phyloP scores from a whole-genome alignment of 495 filamentous ascomycete species.

The Aspergillus carlsbadensis region DNA sequence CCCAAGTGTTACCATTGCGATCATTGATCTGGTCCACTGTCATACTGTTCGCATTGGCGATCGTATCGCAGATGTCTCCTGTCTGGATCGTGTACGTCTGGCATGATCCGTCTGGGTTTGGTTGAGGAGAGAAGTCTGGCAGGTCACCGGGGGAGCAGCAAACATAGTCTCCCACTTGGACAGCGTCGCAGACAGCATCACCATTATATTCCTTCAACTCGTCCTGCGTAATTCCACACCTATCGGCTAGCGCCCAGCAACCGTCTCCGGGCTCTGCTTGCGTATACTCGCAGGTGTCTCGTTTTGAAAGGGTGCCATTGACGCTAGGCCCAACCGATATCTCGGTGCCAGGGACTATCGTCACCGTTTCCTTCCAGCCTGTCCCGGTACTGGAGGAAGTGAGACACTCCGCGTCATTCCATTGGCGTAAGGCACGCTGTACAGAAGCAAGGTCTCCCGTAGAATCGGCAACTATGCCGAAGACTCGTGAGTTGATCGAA shows the following conservation, averaged over 20 bases:
- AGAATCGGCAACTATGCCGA: neutral
- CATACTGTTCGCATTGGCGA: constrained; percentile 28
- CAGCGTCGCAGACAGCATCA: neutral
- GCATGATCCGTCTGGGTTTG: constrained; percentile 43
- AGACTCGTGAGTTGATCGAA: neutral
- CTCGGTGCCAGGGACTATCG: neutral
- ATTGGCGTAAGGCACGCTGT: neutral
- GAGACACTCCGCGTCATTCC: neutral
- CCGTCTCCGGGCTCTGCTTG: neutral
- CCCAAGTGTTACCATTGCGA: constrained; percentile 43
- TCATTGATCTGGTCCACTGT: constrained; percentile 28
- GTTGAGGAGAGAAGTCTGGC: constrained; percentile 39
- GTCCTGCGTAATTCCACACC: neutral
- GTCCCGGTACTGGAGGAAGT: neutral
- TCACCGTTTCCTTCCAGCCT: neutral
- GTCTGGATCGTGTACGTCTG: constrained; percentile 27
- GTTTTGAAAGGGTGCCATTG: neutral
- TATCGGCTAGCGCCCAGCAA: neutral
- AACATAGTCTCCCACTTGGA: constrained; percentile 20
- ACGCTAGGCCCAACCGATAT: neutral
- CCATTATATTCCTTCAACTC: neutral
- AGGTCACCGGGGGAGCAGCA: constrained; percentile 47
- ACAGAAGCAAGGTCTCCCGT: neutral
- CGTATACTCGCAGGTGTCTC: neutral
- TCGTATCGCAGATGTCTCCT: constrained; percentile 28